Base-by-base conservation (phyloP, 1,284 basidiomycete genomes). In the Moesziomyces sp. region DNA sequence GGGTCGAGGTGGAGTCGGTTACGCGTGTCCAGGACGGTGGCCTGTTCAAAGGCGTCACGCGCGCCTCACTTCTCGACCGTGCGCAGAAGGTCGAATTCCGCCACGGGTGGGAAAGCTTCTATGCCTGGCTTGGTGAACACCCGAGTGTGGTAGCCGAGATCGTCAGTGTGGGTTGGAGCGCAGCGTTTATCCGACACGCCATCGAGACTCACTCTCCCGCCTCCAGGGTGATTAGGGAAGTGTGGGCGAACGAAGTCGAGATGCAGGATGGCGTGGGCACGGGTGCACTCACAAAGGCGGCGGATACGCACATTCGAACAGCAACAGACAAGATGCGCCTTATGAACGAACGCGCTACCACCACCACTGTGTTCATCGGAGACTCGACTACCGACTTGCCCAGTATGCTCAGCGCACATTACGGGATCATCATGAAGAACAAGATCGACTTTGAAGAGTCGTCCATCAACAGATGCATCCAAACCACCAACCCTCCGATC, bases 161-260 rank as follows among this genome's bases (percentile, higher is more conserved):
- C n/a, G 69, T 82, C 52, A 78, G 75, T 40, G 78, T 83, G 5
- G 76, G 80, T 13, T 83, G 82, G 82, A 78, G 75, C 19, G 61
- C 70, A 1, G 40, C 24, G 0, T 83, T 83, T 26, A 80, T 83
- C 14, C 48, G 45, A 1, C 64, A 60, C 16, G 72, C 73, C 1
- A 52, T 79, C 43, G 47, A 54, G 21, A 26, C 47, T 24, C 13
- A 14, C 19, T 28, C 44, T 5, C 3, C 21, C 46, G 6, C 8
- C 16, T n/a, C 8, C 10, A 10, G 5, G 14, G 60, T 40, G 18
- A 74, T 74, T 1, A 35, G 3, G 5, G 23, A 46, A 6, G 53
- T 80, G 4, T 74, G 58, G 53, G 77, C 81, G 1, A 83, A 83
- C 67, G 79, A 83, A 43, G 44, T 81, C 45, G 78, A 77, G 30